phyloP scores from a whole-genome alignment of 768 basidiomycete genomes.

The Tricholoma hemisulphureum region DNA sequence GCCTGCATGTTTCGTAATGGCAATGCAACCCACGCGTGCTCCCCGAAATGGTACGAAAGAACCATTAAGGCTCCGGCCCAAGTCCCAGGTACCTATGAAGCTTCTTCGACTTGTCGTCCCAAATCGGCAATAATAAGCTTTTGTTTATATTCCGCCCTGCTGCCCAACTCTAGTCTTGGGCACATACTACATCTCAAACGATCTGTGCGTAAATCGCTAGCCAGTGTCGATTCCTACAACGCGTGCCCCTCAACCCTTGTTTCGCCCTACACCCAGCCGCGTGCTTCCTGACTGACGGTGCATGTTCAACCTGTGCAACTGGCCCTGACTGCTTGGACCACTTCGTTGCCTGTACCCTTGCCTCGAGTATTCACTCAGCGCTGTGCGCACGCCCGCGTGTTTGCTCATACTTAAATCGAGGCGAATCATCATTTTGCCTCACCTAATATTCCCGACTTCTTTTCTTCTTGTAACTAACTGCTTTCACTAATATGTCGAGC shows the following conservation, averaged over 20 bases:
- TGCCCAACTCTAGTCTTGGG: conserved; percentile 10
- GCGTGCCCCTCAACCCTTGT: conserved; percentile 32
- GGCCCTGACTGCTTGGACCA: conserved; percentile 41
- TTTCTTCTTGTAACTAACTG: conserved; percentile 57
- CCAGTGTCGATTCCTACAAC: conserved; percentile 27
- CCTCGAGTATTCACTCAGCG: conserved; percentile 21
- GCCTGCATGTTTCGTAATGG: conserved; percentile 33
- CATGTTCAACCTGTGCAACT: conserved; percentile 47
- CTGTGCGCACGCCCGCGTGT: conserved; percentile 23
- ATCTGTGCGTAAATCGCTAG: conserved; percentile 18
- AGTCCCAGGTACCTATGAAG: conserved; percentile 29
- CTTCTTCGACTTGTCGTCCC: conserved; percentile 26
- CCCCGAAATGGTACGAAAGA: conserved; percentile 24
- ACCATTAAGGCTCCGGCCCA: conserved; percentile 23
- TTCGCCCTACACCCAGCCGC: conserved; percentile 45
- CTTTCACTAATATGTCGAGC: conserved; percentile 66
- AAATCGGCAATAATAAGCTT: conserved; percentile 41
- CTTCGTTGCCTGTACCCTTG: conserved; percentile 35
- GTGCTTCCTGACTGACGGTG: conserved; percentile 40
- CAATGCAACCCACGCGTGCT: conserved; percentile 36
- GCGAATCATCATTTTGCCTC: conserved; percentile 46
- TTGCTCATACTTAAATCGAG: conserved; percentile 45
- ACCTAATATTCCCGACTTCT: conserved; percentile 55
- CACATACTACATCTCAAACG: conserved; percentile 22
- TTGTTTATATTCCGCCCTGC: conserved; percentile 30